Evolutionary conservation across 2,329 filamentous ascomycete species (phyloP), one percentile per base, ranked within the genome.

Genomic region (Mollisiaceae sp.): DNA sequence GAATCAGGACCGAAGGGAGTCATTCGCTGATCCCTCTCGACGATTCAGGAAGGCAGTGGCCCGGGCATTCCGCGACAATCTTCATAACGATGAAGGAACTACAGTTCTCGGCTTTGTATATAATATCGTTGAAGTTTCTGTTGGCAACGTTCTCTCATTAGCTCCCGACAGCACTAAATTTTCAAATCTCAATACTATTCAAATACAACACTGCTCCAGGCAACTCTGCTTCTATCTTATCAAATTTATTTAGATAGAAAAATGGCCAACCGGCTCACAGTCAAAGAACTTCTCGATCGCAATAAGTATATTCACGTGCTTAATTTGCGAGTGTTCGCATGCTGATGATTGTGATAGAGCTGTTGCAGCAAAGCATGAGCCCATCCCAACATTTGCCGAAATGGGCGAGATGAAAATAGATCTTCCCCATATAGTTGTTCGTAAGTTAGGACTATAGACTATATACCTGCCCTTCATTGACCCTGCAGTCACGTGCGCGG

Each of bases 351-450:
- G 27, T 24, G 14, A 41, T 39, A 64, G 60, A 38, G 47, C 56
- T 4, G n/a, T 61, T 58, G 50, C 59, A 8, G 27, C 61, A 36
- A 65, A 32, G 14, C 64, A 68, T 54, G 50, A 65, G 15, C 47
- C 62, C 35, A 64, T 65, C 35, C 63, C 67, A 15, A 64, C 35
- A 12, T 47, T 66, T 11, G 50, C 59, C 8, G 64, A 68, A 50
- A 12, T 70, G 8, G 6, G 9, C 11, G 60, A 18, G 8, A 54
- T 59, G 38, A 47, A 54, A 9, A 39, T 58, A 4, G 59, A 67
- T 0, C 4, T 20, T 18, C 50, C 60, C 12, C 45, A 59, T 50
- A 35, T 65, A 24, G 15, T 62, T 12, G 43, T 68, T 39, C 32
- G 62, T 65, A 52, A 50, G 50, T 62, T 22, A 27, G 50, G 27